These are phyloP conservation scores for Nicotiana benthamiana DNA, from an alignment of 257 asterid genomes.

Conservation along the genomic window DNA sequence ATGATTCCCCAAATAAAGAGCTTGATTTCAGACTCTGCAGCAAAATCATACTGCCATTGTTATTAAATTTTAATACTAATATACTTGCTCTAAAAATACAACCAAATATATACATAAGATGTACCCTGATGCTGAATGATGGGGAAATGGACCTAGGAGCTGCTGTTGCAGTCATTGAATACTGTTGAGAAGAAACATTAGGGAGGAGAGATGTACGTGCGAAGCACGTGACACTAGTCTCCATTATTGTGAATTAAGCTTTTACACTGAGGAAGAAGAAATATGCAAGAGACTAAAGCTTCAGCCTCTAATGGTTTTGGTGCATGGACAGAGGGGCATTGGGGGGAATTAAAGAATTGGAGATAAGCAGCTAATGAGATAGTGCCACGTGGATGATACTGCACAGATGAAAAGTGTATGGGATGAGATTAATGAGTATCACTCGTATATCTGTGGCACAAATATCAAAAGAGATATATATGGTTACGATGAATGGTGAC, in stretches of 20 bases:
- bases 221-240: constrained; percentile 61
- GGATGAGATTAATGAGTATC: constrained; percentile 15
- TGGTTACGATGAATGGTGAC: neutral
- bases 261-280: neutral
- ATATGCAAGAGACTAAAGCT: neutral
- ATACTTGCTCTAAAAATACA: too few species aligned
- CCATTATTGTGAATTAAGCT: constrained; percentile 30
- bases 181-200: constrained; percentile 51
- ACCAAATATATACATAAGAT: neutral
- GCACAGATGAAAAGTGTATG: neutral
- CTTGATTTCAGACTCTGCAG: constrained; percentile 68
- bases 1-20: constrained; percentile 74
- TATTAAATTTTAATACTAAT: too few species aligned
- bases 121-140: constrained; percentile 49
- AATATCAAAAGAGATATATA: neutral
- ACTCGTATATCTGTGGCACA: constrained; percentile 20
- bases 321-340: neutral
- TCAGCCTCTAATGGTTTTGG: neutral
- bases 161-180: constrained; percentile 38
- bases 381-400: neutral
- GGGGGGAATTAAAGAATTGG: neutral
- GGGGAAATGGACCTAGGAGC: constrained; percentile 37
- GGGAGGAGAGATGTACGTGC: constrained; percentile 56
- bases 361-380: neutral
- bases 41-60: neutral